Evolutionary conservation across 2,329 filamentous ascomycete species (phyloP), one percentile per base, ranked within the genome.

Genomic region (Tympanopsis confertula): DNA sequence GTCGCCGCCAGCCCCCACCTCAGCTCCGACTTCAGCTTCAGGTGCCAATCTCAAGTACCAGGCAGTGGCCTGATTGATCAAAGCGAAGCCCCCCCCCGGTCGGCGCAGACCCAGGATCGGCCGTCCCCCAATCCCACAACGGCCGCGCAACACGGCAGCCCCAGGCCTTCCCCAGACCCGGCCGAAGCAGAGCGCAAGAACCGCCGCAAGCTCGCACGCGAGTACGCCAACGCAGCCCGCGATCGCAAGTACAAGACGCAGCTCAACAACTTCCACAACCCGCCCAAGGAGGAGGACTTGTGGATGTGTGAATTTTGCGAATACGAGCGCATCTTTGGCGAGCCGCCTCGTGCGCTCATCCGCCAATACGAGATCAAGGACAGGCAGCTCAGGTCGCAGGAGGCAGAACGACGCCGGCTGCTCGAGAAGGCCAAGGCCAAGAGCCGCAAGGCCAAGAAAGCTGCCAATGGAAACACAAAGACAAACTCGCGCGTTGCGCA

Each of bases 241-340:
- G 69, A 77, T 44, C 68, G 77, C 18, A 71, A 71, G 42, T 63
- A 78, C 13, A 71, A 78, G 47, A 75, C 81, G 49, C 71, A 79
- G 49, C 78, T 76, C 50, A 63, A 66, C 37, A 82, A 79, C 51
- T 70, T 70, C 42, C 74, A 77, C 49, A 71, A 74, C 50, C 22
- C 22, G n/a, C 22, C 22, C 7, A 26, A 26, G 22, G 7, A 7
- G 7, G 72, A 74, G 41, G 73, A 79, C 39, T 69, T 79, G 40
- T 82, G 76, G 76, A 79, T 82, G 38, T 82, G 78, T 56, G 77
- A 82, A 50, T 82, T 82, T 50, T 82, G 78, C 60, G 78, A 82
- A 53, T 82, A 82, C 48, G 78, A 82, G 53, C 72, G 72, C 46
- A 82, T 82, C 26, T 82, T 82, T 47, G 78, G 78, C 13, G 62